These are phyloP conservation scores for Paramyrothecium sp. DNA, from an alignment of 2,329 filamentous ascomycete genomes.

Conservation along the genomic window DNA sequence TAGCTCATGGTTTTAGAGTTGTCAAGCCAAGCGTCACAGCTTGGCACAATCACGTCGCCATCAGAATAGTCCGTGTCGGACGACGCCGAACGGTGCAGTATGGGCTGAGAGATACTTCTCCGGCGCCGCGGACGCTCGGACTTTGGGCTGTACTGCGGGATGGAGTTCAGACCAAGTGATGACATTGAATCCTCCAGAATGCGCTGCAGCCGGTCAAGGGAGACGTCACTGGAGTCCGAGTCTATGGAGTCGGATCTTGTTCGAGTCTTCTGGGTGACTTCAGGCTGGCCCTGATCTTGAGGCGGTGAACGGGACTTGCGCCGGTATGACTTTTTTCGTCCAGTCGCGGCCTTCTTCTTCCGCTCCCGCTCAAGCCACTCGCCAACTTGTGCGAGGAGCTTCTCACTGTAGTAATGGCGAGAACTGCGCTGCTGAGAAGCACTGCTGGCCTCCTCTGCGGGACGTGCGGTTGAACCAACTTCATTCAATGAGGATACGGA, in stretches of 20 bases:
- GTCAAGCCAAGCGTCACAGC: conserved; percentile 81
- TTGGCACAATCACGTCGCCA: conserved; percentile 78
- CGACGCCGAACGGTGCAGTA: conserved; percentile 52
- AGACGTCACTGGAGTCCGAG: conserved; percentile 68
- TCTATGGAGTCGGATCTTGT: conserved; percentile 54
- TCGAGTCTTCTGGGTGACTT: conserved; percentile 12
- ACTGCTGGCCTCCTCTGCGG: conserved; percentile 23
- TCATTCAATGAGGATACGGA: conserved; percentile 45
- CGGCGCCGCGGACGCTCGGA: conserved; percentile 40
- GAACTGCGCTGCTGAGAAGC: conserved; percentile 24
- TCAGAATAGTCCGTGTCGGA: conserved; percentile 87
- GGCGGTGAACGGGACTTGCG: conserved; percentile 40
- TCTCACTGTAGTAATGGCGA: conserved; percentile 45
- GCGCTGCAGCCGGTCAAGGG: conserved; percentile 76
- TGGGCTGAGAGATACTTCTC: conserved; percentile 26
- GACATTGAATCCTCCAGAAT: conserved; percentile 71
- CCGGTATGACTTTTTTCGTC: conserved; percentile 39
- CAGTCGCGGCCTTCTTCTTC: conserved; percentile 46
- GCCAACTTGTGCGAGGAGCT: conserved; percentile 70
- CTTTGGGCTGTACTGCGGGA: conserved; percentile 42
- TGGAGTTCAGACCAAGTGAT: conserved; percentile 45
- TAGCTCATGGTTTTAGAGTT: conserved; percentile 88
- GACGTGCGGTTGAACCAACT: conserved; percentile 20
- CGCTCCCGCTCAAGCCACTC: conserved; percentile 85
- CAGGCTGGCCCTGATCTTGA: conserved; percentile 19